phyloP scores from a whole-genome alignment of 176 grass and related monocot species.

The Avena sativa region DNA sequence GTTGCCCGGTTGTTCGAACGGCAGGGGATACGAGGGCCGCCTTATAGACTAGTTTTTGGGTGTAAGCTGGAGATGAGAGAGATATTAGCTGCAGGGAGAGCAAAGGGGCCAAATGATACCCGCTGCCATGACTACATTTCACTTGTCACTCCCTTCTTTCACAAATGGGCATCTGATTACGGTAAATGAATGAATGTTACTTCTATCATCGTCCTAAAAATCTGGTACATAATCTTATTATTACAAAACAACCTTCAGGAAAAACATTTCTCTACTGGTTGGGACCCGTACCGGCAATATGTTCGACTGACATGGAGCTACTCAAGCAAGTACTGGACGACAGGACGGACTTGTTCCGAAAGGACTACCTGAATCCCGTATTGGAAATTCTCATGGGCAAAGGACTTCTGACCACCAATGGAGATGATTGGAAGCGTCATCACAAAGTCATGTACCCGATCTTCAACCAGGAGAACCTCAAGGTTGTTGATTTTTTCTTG shows the following conservation, averaged over 20 bases:
- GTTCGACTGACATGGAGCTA: slow-evolving; percentile 44
- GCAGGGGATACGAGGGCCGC: no score
- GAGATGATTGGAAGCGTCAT: slow-evolving; percentile 61
- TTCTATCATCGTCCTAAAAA: no score
- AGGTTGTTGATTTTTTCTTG: slow-evolving; percentile 29
- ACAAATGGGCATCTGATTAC: no score
- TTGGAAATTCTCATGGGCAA: slow-evolving; percentile 42
- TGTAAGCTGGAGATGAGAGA: no score
- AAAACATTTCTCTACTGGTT: slow-evolving; percentile 63
- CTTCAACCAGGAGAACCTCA: slow-evolving; percentile 65
- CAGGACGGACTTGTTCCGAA: slow-evolving; percentile 52
- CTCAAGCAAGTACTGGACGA: slow-evolving; percentile 60
- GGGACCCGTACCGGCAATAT: slow-evolving; percentile 44
- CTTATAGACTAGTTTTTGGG: no score
- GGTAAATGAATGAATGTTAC: no score
- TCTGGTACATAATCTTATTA: no score
- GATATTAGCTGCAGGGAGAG: no score
- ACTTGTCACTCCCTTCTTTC: no score
- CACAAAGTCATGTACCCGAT: slow-evolving; percentile 53
- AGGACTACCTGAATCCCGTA: slow-evolving; percentile 40
- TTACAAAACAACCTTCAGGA: slow-evolving; percentile 8
- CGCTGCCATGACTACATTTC: no score
- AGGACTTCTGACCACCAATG: slow-evolving; percentile 42
- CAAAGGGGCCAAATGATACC: no score
- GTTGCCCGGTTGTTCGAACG: no score